Conservation (phyloP, 2,329 filamentous ascomycete genomes). For the Cercospora sp. region DNA sequence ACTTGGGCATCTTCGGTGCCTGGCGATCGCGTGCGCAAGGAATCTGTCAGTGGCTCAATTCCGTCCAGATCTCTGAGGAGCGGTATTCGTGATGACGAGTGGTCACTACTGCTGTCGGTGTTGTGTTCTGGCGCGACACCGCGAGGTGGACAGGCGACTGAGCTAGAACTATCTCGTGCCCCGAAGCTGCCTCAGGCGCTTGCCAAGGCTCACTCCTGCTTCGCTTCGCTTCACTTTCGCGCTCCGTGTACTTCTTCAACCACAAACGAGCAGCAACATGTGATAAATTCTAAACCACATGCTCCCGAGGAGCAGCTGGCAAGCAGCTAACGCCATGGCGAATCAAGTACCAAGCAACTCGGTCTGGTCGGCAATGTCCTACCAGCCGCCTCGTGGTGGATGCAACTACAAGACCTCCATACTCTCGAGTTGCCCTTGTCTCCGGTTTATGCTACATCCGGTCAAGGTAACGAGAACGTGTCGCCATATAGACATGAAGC, state of each 20-base stretch:
- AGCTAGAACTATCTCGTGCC: neutral
- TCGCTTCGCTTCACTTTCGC: neutral
- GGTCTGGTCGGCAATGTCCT: constrained; percentile 55
- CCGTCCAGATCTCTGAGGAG: neutral
- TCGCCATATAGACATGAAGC: neutral
- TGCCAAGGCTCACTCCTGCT: neutral
- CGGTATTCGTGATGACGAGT: neutral
- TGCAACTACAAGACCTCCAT: constrained; percentile 53
- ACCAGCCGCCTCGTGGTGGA: constrained; percentile 51
- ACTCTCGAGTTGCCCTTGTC: constrained; percentile 52
- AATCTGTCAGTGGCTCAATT: neutral
- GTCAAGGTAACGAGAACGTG: constrained; percentile 13
- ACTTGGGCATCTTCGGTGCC: constrained; percentile 37
- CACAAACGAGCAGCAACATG: constrained; percentile 1
- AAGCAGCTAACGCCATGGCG: constrained; percentile 26
- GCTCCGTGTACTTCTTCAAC: neutral
- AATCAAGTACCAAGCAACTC: constrained; percentile 40
- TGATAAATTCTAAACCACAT: neutral
- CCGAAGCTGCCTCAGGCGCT: neutral
- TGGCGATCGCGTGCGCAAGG: neutral
- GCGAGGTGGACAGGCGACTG: neutral
- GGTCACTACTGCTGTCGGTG: neutral
- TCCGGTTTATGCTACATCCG: constrained; percentile 59
- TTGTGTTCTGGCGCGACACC: neutral
- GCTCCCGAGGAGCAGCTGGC: neutral